phyloP scores from a whole-genome alignment of 2,329 filamentous ascomycete species.

The Sphaerulina musiva region DNA sequence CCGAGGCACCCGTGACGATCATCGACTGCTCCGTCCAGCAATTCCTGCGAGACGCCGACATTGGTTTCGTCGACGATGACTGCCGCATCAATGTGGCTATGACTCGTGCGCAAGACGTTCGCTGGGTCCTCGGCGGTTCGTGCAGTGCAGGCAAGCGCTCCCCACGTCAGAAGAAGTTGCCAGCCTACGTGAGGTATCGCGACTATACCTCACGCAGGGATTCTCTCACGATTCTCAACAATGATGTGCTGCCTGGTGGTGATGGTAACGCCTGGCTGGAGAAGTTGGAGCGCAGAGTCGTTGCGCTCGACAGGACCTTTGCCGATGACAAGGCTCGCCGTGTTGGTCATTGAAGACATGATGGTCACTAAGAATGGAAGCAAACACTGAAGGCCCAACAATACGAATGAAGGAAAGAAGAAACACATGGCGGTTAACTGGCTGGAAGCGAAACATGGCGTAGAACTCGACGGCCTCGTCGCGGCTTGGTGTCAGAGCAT shows the following conservation, averaged over 20 bases:
- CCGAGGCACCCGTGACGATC: constrained; percentile 16
- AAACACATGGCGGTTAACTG: neutral
- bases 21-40: constrained; percentile 17
- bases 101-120: constrained; percentile 13
- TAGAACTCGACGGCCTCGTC: no score
- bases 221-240: neutral
- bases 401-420: neutral
- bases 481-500: no score
- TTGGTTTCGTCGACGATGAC: constrained; percentile 16
- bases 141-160: constrained; percentile 2
- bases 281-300: constrained; percentile 1
- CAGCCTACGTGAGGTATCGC: constrained; percentile 7
- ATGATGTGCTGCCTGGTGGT: neutral
- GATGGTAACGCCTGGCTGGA: constrained; percentile 2
- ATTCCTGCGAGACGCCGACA: constrained; percentile 4
- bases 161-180: neutral
- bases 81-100: constrained; percentile 17
- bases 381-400: neutral
- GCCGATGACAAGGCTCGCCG: constrained; percentile 1
- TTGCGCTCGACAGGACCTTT: constrained; percentile 1
- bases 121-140: constrained; percentile 15
- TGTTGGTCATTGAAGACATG: neutral
- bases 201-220: neutral
- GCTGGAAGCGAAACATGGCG: neutral
- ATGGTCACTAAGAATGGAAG: neutral